Conservation (phyloP, 306 rosid species). For the Glycyrrhiza uralensis region DNA sequence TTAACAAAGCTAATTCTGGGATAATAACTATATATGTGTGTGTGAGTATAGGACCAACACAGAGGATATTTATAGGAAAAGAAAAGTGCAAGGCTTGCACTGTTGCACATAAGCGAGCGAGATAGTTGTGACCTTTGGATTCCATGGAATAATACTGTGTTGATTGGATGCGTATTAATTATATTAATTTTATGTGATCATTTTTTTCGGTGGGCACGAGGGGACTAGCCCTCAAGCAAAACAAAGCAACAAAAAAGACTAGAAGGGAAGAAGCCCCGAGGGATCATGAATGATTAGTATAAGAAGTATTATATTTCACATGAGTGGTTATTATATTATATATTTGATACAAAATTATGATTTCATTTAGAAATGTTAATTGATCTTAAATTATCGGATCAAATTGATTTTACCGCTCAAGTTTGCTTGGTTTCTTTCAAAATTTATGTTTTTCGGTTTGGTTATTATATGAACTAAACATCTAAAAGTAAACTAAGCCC, state of each 20-base stretch:
- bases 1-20: neutral
- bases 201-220: too few species aligned
- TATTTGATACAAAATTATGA: neutral
- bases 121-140: neutral
- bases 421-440: neutral
- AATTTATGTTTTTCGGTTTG: neutral
- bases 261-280: too few species aligned
- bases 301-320: too few species aligned
- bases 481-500: too few species aligned
- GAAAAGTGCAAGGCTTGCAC: neutral
- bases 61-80: constrained; percentile 6
- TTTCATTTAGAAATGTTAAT: neutral
- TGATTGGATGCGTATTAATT: neutral
- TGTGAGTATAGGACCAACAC: neutral
- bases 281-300: too few species aligned
- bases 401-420: too few species aligned
- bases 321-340: neutral
- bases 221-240: too few species aligned
- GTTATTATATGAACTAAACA: too few species aligned
- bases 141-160: neutral
- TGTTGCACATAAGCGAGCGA: neutral
- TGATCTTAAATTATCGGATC: too few species aligned
- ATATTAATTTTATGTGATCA: neutral
- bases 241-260: too few species aligned
- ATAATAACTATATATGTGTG: neutral